Base-by-base conservation (phyloP, 202 grass and related monocot genomes). In the Schoenoplectus triqueter region DNA sequence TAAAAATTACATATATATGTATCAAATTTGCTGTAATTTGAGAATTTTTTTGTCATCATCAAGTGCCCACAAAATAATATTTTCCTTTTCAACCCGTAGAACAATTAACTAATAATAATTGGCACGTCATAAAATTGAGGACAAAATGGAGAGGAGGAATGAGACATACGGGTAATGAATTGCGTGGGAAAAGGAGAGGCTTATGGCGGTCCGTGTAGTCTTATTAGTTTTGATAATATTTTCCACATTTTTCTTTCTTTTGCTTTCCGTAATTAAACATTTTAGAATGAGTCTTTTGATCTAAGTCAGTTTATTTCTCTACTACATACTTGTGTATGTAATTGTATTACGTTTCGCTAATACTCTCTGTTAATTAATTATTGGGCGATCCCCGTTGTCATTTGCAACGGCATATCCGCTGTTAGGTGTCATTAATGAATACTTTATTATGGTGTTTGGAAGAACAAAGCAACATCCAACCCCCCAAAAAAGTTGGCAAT, bases 131-230 rank as follows among this genome's bases (percentile, higher is more conserved):
- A 75, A 4, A 31, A 75, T 14, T 55, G 72, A 49, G 0, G 4
- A 75, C 3, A 10, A 2, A 82, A 82, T 82, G 80, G 80, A 82
- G 62, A 66, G 46, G 11, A 10, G 18, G 18, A 49, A 50, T 1
- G 3, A 13, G 62, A 65, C 80, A 48, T 40, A 15, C 39, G 3
- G n/a, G 74, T 78, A 80, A 80, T 63, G 77, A 31, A 82, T 82
- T 82, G 80, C 80, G 80, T 82, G 80, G 80, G 80, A 50, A 82
- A 82, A 82, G 31, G 80, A 82, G 80, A 82, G 80, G 60, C 62
- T 3, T 54, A 75, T 14, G 72, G 47, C 19, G 48, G 59, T 65
- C 19, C 18, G 80, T 68, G 9, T 64, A 22, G 10, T 75, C 55
- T 80, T 80, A 3, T 2, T 39, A 78, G 9, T 22, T n/a, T 59